Evolutionary conservation across 257 asterid species (phyloP).

Genomic region (Plectranthus barbatus): DNA sequence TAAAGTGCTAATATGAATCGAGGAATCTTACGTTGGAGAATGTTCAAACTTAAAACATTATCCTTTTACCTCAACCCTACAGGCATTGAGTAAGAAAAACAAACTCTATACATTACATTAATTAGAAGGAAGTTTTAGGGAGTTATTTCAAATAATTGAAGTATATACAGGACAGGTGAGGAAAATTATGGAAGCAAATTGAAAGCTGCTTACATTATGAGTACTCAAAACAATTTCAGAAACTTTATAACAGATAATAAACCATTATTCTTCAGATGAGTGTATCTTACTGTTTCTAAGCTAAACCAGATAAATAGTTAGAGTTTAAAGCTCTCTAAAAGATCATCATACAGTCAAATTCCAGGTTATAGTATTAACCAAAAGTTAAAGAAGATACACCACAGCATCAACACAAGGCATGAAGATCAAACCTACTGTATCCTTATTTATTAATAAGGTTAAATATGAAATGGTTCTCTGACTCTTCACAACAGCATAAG

Average conservation of each 20-base stretch:
- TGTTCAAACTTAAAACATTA: not conserved
- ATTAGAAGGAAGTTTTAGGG: not conserved
- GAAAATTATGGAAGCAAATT: not conserved
- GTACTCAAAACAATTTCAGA: not conserved
- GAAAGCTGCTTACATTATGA: not conserved
- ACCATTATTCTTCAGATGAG: not conserved
- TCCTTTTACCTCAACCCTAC: not conserved
- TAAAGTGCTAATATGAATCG: not conserved
- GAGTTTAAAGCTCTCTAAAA: not conserved
- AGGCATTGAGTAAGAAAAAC: not conserved
- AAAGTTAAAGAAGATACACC: not conserved
- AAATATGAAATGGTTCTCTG: not conserved
- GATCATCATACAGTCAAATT: not conserved
- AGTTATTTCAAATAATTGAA: not conserved
- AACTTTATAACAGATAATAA: not conserved
- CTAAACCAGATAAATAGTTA: not conserved
- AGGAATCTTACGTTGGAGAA: not conserved
- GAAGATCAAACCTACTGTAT: not conserved
- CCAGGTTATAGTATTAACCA: not conserved
- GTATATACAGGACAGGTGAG: not conserved
- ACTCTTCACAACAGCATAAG: not conserved
- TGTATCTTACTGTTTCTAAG: not conserved
- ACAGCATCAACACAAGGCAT: not conserved
- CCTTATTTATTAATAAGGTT: not conserved
- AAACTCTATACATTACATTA: not conserved